Conservation (phyloP, 192 early-diverging fungal species). For the Backusella mclennaniae region DNA sequence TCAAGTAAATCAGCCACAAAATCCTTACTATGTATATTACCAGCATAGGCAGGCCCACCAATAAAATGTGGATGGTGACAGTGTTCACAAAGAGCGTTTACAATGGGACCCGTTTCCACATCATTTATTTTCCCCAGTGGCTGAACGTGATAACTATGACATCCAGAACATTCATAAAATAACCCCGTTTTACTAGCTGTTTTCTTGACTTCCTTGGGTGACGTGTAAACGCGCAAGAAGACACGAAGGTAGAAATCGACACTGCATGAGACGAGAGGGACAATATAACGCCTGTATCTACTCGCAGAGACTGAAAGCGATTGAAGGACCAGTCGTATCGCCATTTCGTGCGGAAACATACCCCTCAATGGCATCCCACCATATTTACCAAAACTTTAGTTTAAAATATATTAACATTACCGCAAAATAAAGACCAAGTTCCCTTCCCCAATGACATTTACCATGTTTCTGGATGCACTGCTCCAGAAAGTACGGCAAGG, state of each 20-base stretch:
- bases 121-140: slow-evolving; percentile 70
- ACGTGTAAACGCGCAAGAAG: slow-evolving; percentile 87
- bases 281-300: slow-evolving; percentile 80
- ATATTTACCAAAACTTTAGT: slow-evolving; percentile 84
- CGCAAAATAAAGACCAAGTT: background rate
- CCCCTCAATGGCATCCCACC: slow-evolving; percentile 87
- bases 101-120: slow-evolving; percentile 61
- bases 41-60: slow-evolving; percentile 92
- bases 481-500: slow-evolving; percentile 89
- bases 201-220: slow-evolving; percentile 71
- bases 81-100: slow-evolving; percentile 62
- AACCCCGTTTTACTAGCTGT: slow-evolving; percentile 76
- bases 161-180: slow-evolving; percentile 86
- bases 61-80: slow-evolving; percentile 76
- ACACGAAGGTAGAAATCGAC: slow-evolving; percentile 98
- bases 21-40: slow-evolving; percentile 74
- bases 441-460: slow-evolving; percentile 9
- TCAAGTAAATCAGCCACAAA: slow-evolving; percentile 85
- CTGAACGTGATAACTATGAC: slow-evolving; percentile 70
- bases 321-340: slow-evolving; percentile 85
- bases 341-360: slow-evolving; percentile 94
- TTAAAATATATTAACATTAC: background rate
- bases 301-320: slow-evolving; percentile 80
- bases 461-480: slow-evolving; percentile 82
- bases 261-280: slow-evolving; percentile 86